Evolutionary conservation across 129 eudicot species (phyloP), one percentile per base, ranked within the genome.

Genomic region (Deinandra increscens): DNA sequence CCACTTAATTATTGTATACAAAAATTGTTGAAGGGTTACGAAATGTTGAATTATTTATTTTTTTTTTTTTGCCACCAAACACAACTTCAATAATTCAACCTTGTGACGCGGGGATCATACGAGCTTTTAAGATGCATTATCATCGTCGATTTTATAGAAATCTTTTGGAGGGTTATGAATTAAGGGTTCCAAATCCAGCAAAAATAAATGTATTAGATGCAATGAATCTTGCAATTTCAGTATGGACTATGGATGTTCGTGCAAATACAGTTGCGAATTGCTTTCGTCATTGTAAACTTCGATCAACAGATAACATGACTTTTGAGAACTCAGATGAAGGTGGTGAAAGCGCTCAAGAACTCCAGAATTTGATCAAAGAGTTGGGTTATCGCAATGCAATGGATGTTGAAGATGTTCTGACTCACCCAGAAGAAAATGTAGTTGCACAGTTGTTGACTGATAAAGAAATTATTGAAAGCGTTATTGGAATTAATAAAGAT

Each of bases 171-270:
- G 65, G 65, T 60, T 66, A 44, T 44, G 59, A 66, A 66, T 43
- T 66, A 66, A 58, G 71, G 71, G 39, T 37, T 33, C 74, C 37
- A 10, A 51, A 33, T 51, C 62, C 39, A 53, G 64, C 58, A 59
- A 70, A 70, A 55, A 55, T 37, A 70, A 70, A 70, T 70, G 66
- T 70, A 22, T 73, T 73, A 61, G 77, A 73, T 73, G 51, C 78
- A 63, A 73, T 63, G 64, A 73, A 73, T 73, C 78, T 73, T 63
- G 71, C 78, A 73, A 65, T 66, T 66, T 75, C 66, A 64, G 56
- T 66, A 19, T 73, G 64, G 62, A 74, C 67, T 39, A 75, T 75
- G 67, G 79, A 75, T 75, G 73, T 75, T 66, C 4, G 60, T 71
- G 45, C 76, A 71, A 71, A 71, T 59, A 59, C 76, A 59, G 60